Evolutionary conservation across 2,329 filamentous ascomycete genomes (phyloP), one percentile per base, ranked within the genome.

Genomic region (Diaporthe velutina): DNA sequence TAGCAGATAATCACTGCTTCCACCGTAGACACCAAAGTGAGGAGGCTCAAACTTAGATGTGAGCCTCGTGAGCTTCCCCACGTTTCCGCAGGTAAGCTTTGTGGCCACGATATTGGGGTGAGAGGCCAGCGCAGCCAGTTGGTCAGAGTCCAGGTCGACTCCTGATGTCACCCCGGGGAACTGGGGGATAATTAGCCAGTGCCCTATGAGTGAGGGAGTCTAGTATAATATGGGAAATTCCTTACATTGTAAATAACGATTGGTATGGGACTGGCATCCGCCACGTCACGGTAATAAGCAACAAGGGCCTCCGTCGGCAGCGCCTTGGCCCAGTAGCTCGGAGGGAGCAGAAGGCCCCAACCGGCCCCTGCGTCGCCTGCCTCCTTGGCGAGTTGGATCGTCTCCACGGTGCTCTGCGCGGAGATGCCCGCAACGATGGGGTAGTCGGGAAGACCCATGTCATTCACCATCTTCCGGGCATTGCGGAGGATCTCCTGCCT

Each of bases 391-490:
- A 84, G 78, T n/a, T 78, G 77, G 13, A 84, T 79, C 5, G 82
- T 81, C 78, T 84, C 82, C 48, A 80, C 79, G 0, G 83, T 84
- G 67, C 80, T 82, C 58, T 82, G 79, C 0, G 83, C 86, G 0
- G 83, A 85, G 30, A 87, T 84, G 7, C 86, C 86, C 4, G 86
- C 86, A 3, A 87, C 83, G 4, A 88, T 81, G 0, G 86, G 86
- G 57, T 85, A 85, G 19, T 82, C 74, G 0, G 81, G 77, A 3
- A 52, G 22, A 13, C 64, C 64, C 64, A 54, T 52, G 13, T 67
- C 64, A 3, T 33, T 40, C 2, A 86, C 83, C 0, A 85, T 84
- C 12, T 81, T 80, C 17, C 80, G 79, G 0, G 84, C 85, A 22
- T 67, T 80, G 13, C 80, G 76, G 19, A 88, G 78, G n/a, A 89